Evolutionary conservation across 208 protist species (phyloP), one percentile per base, ranked within the genome.

Genomic region (Trypanosoma caninum): DNA sequence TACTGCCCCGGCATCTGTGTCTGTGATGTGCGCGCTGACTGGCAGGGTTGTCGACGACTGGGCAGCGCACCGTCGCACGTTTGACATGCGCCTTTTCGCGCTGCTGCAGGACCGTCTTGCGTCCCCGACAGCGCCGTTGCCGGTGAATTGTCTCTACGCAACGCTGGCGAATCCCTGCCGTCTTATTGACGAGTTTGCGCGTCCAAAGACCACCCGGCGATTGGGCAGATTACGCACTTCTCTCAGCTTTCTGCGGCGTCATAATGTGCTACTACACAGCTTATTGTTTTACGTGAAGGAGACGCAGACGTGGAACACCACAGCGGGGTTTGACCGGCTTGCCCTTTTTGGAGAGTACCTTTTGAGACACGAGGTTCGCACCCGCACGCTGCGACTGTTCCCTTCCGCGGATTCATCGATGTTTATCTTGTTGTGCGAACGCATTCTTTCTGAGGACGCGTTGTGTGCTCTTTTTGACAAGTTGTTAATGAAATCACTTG

Each of bases 251-350:
- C 58, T 95, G 18, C 80, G 89, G 9, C 68, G 82, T 2, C 87
- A 95, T 67, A 95, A 95, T 65, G 83, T 95, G 3, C 80, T 95
- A 27, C 56, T 95, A 31, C 89, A 95, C 67, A 73, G 85, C 38
- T 70, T 93, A 16, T 67, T 95, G 22, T 95, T 91, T 61, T 90
- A 87, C 57, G 69, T 62, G 2, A 66, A 75, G 51, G 47, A 64
- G 27, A 74, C 82, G 23, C 42, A 64, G 27, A 85, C 73, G 42
- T 95, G 89, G 86, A 91, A 93, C 64, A 78, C 61, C 3, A 93
- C 86, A 18, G 38, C 44, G 1, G 83, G 85, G 40, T 95, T 95
- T 68, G 68, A 66, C 13, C 85, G 86, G 16, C 73, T 95, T 11
- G 76, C 81, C 11, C 64, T 90, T 2, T 74, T 83, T 47, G 89